Evolutionary conservation across 768 basidiomycete genomes (phyloP).

Genomic region (Ramaria rubella): DNA sequence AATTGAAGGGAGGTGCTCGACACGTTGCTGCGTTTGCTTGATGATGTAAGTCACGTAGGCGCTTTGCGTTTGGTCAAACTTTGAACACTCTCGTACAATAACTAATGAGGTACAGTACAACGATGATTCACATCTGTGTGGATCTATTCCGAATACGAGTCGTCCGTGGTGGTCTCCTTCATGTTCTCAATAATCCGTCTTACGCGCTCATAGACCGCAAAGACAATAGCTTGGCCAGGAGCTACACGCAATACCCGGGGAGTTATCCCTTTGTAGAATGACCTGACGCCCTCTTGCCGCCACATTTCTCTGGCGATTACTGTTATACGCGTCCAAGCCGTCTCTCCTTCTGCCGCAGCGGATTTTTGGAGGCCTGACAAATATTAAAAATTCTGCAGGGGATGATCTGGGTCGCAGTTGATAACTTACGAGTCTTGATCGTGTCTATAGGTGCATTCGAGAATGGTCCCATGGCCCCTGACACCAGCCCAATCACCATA

Average conservation of each 20-base stretch:
- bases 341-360: conserved; percentile 61
- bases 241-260: conserved; percentile 94
- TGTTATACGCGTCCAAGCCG: conserved; percentile 72
- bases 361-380: conserved; percentile 75
- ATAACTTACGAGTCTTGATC: conserved; percentile 81
- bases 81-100: too few relatives aligned
- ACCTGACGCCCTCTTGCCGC: conserved; percentile 75
- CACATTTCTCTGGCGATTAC: conserved; percentile 91
- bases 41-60: background rate
- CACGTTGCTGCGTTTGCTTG: background rate
- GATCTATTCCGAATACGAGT: conserved; percentile 59
- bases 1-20: background rate
- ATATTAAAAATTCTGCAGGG: background rate
- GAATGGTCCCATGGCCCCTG: conserved; percentile 97
- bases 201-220: conserved; percentile 93
- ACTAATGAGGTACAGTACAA: too few relatives aligned
- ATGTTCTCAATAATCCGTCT: conserved; percentile 67
- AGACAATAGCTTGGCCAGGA: conserved; percentile 94
- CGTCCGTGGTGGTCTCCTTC: conserved; percentile 49
- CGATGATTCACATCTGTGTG: background rate
- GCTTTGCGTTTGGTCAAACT: background rate
- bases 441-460: conserved; percentile 95
- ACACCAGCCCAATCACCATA: conserved; percentile 90
- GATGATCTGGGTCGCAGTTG: background rate
- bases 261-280: conserved; percentile 99